Base-by-base conservation (phyloP, 2,329 filamentous ascomycete genomes). In the Geosmithia flava region DNA sequence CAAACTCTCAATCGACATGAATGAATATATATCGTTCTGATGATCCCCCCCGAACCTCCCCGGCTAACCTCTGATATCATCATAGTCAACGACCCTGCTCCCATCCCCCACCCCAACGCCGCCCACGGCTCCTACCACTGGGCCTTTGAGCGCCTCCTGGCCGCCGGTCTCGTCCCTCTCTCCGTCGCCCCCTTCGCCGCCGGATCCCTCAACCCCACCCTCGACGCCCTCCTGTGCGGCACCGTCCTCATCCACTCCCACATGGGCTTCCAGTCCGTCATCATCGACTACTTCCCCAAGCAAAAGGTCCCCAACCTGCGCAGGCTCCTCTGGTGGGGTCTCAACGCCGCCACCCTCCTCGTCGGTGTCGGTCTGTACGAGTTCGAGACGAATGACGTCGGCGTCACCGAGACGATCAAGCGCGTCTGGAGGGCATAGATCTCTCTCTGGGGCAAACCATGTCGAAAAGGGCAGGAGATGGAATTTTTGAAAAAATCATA, bases 301-400 rank as follows among this genome's bases (percentile, higher is more conserved):
- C 75, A 76, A 62, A 75, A 80, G 58, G 75, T 85, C 56, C 87
- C 89, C 46, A 79, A 75, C 55, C 68, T 78, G 51, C 79, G 80
- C 63, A 81, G 78, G 61, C 48, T 72, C n/a, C 74, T 82, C 63
- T 79, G 77, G 66, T 97, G 89, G 89, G 71, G 75, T 39, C 78
- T 97, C 53, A 89, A 90, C 60, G 69, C 75, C 44, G 82, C 79
- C 51, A 96, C 94, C 11, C 73, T 91, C 50, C 71, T 87, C 47
- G 87, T 90, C 53, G 89, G 86, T 46, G 76, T 95, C 55, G 90
- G 90, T 50, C 76, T 97, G 60, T 98, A 98, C 70, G 91, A 97
- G 68, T 97, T 97, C 60, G 93, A 98, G 81, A 98, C 93, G 30
- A 97, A 96, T 62, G 93, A 98, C 57, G 88, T 98, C 47, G 93